Base-by-base conservation (phyloP, 73 alveolate genomes). In the Breviolum minutum region DNA sequence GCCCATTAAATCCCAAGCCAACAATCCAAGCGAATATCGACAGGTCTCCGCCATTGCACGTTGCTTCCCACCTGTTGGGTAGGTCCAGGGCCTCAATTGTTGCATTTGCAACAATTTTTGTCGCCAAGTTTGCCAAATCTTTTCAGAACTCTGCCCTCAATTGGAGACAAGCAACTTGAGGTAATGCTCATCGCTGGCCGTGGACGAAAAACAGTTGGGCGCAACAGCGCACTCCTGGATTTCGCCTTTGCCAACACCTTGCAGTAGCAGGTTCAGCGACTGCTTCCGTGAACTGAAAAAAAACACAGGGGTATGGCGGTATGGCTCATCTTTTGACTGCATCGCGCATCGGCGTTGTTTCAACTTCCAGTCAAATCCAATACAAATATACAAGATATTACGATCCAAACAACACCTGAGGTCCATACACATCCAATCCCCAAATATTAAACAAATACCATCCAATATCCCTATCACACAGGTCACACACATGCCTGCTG, bases 161-260 rank as follows among this genome's bases (percentile, higher is more conserved):
- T 66, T 66, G 24, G 11, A 12, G 63, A 61, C 87, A n/a, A 27
- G 87, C 16, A 1, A 32, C 95, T 63, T 64, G 83, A 87, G 95
- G 83, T 63, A 87, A 73, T 87, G 95, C 29, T 87, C 95, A 29
- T 87, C 95, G 66, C 40, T 26, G 40, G 95, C n/a, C 5, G 87
- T 32, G 24, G 63, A 77, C 54, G 95, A 88, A 60, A 68, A 66
- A 71, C 95, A 88, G 86, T 88, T 88, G 70, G 95, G 95, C 22
- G 95, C 95, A 17, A 61, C 95, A n/a, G 61, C 40, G 61, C 64
- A 86, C 62, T 64, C 85, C 63, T 17, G 26, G 61, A n/a, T 73
- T 63, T n/a, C 22, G 61, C 86, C 95, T 79, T 88, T 30, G 71
- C 86, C 95, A 14, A 74, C 95, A 14, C 66, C 95, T 87, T 48